Evolutionary conservation across 352 stramenopile genomes (phyloP).

Genomic region (Thalassiosira mediterranea): DNA sequence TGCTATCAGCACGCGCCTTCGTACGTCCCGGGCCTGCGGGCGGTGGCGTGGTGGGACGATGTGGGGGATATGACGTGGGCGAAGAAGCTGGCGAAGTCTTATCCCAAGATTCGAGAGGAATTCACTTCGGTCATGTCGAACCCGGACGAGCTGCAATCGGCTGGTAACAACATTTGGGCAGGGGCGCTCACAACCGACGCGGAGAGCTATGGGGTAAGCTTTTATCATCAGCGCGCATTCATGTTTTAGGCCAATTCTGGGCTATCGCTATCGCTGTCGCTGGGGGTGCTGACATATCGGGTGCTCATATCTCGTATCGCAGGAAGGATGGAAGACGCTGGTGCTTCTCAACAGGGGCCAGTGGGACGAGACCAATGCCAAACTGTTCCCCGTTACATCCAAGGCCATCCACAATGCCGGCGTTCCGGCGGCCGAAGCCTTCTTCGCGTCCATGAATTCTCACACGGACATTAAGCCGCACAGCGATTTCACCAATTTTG

Average conservation of each 20-base stretch:
- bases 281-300: too few relatives aligned
- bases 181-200: slow-evolving; percentile 76
- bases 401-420: slow-evolving; percentile 63
- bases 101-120: slow-evolving; percentile 71
- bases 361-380: slow-evolving; percentile 79
- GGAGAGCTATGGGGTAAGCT: slow-evolving; percentile 76
- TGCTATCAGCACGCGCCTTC: slow-evolving; percentile 78
- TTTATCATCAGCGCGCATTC: too few relatives aligned
- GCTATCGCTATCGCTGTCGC: too few relatives aligned
- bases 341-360: slow-evolving; percentile 79
- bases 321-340: slow-evolving; percentile 79
- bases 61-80: slow-evolving; percentile 60
- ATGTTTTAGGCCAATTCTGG: too few relatives aligned
- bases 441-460: slow-evolving; percentile 83
- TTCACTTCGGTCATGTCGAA: slow-evolving; percentile 66
- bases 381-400: slow-evolving; percentile 78
- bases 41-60: slow-evolving; percentile 74
- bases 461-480: slow-evolving; percentile 70
- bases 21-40: slow-evolving; percentile 73
- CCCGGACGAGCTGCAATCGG: slow-evolving; percentile 52
- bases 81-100: slow-evolving; percentile 59
- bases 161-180: slow-evolving; percentile 84
- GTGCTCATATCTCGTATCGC: not conserved
- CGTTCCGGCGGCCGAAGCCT: slow-evolving; percentile 75
- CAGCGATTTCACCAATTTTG: slow-evolving; percentile 83